A percentile compares a stretch with the other conserved stretches of the same genome.
phyloP scores from a whole-genome alignment of 345 rosid species.

The Heritiera fomes region DNA sequence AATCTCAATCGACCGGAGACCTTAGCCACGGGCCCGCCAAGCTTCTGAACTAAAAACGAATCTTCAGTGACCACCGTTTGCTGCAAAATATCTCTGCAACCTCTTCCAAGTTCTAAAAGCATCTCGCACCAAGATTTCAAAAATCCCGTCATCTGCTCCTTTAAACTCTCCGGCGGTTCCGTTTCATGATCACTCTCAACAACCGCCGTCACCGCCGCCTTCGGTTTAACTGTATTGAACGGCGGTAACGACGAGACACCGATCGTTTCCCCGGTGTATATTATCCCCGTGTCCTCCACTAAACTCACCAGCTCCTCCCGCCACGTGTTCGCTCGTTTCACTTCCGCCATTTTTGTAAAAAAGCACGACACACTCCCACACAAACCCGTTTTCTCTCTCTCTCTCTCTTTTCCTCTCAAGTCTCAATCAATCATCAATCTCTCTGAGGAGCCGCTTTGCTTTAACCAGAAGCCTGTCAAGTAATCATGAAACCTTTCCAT shows the following conservation, averaged over 20 bases:
- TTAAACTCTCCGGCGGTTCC: slow-evolving; percentile 55
- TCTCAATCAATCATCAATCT: slow-evolving; percentile 16
- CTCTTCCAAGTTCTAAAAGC: slow-evolving; percentile 76
- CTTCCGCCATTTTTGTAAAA: slow-evolving; percentile 53
- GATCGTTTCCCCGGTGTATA: slow-evolving; percentile 44
- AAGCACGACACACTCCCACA: neutral
- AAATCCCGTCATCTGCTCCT: slow-evolving; percentile 70
- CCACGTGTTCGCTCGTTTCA: slow-evolving; percentile 60
- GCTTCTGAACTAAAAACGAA: slow-evolving; percentile 69
- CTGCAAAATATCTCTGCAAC: slow-evolving; percentile 61
- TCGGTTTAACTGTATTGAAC: slow-evolving; percentile 24
- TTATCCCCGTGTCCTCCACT: slow-evolving; percentile 48
- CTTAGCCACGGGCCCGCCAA: slow-evolving; percentile 65
- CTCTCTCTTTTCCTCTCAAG: too few species aligned
- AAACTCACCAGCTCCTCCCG: slow-evolving; percentile 69
- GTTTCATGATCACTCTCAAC: slow-evolving; percentile 15
- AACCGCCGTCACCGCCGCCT: slow-evolving; percentile 22
- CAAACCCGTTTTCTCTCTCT: neutral
- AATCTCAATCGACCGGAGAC: slow-evolving; percentile 61
- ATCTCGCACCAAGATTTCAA: slow-evolving; percentile 91
- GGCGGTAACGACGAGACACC: slow-evolving; percentile 31
- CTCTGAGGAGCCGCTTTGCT: slow-evolving; percentile 21
- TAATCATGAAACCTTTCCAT: slow-evolving; percentile 15
- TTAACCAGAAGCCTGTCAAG: slow-evolving; percentile 16
- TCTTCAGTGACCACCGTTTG: slow-evolving; percentile 71